Conservation (phyloP, 345 rosid genomes). For the Linum usitatissimum region DNA sequence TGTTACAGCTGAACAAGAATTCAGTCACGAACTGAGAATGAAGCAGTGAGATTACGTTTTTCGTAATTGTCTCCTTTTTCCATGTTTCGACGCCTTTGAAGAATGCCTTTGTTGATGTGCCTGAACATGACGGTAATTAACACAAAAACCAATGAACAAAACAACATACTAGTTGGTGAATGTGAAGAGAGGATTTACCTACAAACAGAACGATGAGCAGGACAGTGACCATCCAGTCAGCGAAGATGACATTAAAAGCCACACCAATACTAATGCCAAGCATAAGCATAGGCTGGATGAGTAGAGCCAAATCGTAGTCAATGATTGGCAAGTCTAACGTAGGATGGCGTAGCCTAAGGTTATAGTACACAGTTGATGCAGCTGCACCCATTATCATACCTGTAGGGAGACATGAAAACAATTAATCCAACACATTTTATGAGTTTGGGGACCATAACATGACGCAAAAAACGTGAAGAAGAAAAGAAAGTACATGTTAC, state of each 20-base stretch:
- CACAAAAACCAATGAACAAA: background rate
- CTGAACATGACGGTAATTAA: constrained; percentile 26
- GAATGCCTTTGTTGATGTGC: constrained; percentile 77
- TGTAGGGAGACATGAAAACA: constrained; percentile 7
- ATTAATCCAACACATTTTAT: background rate
- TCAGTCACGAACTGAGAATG: background rate
- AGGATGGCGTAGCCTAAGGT: constrained; percentile 40
- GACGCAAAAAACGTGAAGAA: background rate
- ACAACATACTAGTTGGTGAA: background rate
- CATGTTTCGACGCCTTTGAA: constrained; percentile 74
- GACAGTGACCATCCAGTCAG: constrained; percentile 59
- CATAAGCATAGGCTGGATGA: constrained; percentile 51
- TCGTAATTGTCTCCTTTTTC: constrained; percentile 66
- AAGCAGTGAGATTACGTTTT: constrained; percentile 27
- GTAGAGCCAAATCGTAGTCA: constrained; percentile 46
- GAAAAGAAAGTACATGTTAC: constrained; percentile 16
- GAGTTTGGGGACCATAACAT: no score
- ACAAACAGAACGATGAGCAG: constrained; percentile 40
- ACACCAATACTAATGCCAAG: constrained; percentile 52
- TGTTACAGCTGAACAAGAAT: background rate
- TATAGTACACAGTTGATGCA: constrained; percentile 40
- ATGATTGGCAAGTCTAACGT: constrained; percentile 42
- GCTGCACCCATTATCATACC: constrained; percentile 60
- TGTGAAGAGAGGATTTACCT: constrained; percentile 20
- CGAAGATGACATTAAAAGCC: constrained; percentile 41